phyloP scores from a whole-genome alignment of 2,329 filamentous ascomycete species.

The Nigrospora oryzae region DNA sequence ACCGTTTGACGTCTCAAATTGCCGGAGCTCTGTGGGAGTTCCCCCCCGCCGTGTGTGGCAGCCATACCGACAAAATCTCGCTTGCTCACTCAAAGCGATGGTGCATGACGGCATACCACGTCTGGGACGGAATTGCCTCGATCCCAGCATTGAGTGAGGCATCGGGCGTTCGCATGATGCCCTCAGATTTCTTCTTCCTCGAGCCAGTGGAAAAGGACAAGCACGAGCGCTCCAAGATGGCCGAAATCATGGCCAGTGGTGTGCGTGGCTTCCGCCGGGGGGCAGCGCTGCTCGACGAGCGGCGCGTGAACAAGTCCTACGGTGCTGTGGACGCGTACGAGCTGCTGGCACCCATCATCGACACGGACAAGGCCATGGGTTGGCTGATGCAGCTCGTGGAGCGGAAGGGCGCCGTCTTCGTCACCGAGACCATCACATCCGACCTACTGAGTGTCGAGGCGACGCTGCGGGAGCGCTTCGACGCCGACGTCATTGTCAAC shows the following conservation, averaged over 20 bases:
- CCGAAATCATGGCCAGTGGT: conserved; percentile 27
- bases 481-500: conserved; percentile 33
- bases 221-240: conserved; percentile 26
- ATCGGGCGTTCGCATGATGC: conserved; percentile 28
- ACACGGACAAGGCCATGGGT: conserved; percentile 33
- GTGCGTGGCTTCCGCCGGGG: conserved; percentile 24
- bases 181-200: conserved; percentile 30
- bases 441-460: conserved; percentile 26
- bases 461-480: conserved; percentile 20
- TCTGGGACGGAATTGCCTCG: conserved; percentile 29
- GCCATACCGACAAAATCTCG: conserved; percentile 29
- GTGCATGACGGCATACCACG: conserved; percentile 31
- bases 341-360: conserved; percentile 33
- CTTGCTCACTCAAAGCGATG: conserved; percentile 29
- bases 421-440: conserved; percentile 26
- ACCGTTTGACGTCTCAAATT: conserved; percentile 35
- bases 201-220: conserved; percentile 21
- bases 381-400: conserved; percentile 30
- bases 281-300: conserved; percentile 24
- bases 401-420: conserved; percentile 28
- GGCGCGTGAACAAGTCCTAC: conserved; percentile 21
- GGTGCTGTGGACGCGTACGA: conserved; percentile 34
- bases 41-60: conserved; percentile 34
- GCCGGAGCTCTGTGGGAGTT: conserved; percentile 38
- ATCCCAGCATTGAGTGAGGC: conserved; percentile 18